Evolutionary conservation across 1,284 basidiomycete species (phyloP).

Genomic region (Ustilago loliicola): DNA sequence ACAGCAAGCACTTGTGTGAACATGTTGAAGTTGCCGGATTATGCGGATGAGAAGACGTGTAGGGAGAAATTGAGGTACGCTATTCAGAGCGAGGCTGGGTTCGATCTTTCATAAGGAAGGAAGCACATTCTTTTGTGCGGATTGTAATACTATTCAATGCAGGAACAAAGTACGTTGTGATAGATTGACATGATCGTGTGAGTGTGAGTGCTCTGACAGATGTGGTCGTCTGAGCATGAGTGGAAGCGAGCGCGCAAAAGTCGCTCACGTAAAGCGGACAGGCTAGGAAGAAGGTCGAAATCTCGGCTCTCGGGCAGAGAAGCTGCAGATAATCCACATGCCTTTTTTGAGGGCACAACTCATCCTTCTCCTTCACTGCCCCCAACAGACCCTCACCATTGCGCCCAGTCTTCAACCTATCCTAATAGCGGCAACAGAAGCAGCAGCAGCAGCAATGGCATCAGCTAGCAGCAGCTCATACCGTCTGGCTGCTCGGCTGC

Average conservation of each 20-base stretch:
- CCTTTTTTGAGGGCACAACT: not conserved
- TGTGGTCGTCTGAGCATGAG: not conserved
- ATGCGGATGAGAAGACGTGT: conserved; percentile 54
- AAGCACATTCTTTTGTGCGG: not conserved
- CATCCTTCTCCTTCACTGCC: not conserved
- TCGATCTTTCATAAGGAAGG: conserved; percentile 62
- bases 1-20: conserved; percentile 69
- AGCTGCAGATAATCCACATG: conserved; percentile 1
- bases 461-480: conserved; percentile 4
- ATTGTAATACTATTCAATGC: not conserved
- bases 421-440: not conserved
- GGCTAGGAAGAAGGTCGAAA: not conserved
- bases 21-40: conserved; percentile 68
- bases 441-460: not conserved
- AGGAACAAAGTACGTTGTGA: not conserved
- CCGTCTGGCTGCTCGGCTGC: conserved; percentile 1
- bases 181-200: not conserved
- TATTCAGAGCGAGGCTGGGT: conserved; percentile 66
- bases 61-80: conserved; percentile 66
- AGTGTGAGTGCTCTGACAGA: not conserved
- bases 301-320: conserved; percentile 6
- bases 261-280: conserved; percentile 2
- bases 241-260: conserved; percentile 1
- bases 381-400: not conserved
- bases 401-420: not conserved